Evolutionary conservation across 148 eudicot species (phyloP), one percentile per base, ranked within the genome.

Genomic region (Chenopodium album): DNA sequence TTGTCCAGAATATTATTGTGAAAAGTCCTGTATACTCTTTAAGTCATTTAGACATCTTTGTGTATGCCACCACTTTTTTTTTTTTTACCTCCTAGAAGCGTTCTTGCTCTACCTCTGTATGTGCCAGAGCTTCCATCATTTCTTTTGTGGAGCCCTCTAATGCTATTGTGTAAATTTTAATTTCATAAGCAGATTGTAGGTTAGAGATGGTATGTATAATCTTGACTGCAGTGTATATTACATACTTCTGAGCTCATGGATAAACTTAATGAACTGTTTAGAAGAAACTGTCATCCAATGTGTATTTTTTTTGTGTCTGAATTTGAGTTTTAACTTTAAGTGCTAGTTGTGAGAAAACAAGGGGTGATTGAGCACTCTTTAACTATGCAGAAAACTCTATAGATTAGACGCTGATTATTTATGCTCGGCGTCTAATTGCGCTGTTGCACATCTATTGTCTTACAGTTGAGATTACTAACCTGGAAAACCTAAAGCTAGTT

Each of bases 361-460:
- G 48, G 71, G 79, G 17, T 64, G 48, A 76, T 76, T 41, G 14
- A 77, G 71, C n/a, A 44, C 54, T 68, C 46, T 77, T 26, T 4
- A 77, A 77, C 1, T 47, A 17, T 31, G 72, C 4, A 13, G 41
- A 41, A 69, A 69, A 1, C 34, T 4, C 31, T 9, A 12, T n/a
- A 10, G 52, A 59, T 3, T 17, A 20, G 26, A 60, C 60, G 17
- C 22, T 76, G 32, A 48, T 76, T 76, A 2, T 14, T 76, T 60
- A 56, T 46, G 71, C 17, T 32, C 0, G 73, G 19, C 28, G 13
- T 62, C 26, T 22, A 62, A 19, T 56, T 62, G 9, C 19, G 26
- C 66, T 62, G 28, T 62, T n/a, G 66, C 66, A 62, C 66, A n/a
- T 62, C 66, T 34, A 12, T 29, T 69, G 44, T 69, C 73, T 69